Base-by-base conservation (phyloP, 2,329 filamentous ascomycete species). In the Calonectria hongkongensis region DNA sequence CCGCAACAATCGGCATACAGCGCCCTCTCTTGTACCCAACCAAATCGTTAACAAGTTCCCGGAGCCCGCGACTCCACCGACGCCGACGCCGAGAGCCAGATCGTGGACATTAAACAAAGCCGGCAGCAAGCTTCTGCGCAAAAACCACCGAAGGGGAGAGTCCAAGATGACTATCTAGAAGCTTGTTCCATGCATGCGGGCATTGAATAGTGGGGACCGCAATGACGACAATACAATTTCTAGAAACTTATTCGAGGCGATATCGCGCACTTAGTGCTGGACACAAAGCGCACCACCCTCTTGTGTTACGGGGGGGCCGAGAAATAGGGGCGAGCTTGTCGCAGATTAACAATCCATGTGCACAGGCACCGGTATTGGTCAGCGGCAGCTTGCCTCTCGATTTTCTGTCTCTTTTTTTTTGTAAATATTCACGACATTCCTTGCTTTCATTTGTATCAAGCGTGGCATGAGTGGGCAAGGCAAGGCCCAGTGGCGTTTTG, bases 61-160 rank as follows among this genome's bases (percentile, higher is more conserved):
- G 4, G 76, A 78, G 47, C 66, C 72, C 12, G 70, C 74, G 66
- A 79, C 76, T 47, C 72, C 30, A 21, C 72, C 69, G 6, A 71
- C 64, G 15, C 73, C 67, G 6, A 58, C 65, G 6, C 72, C 67
- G 30, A 73, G 68, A 27, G 75, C 68, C 45, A 79, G 76, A 25
- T 71, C 68, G 18, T 79, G 83, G 78, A 80, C 77, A 21, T 71
- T 83, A 13, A 83, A 82, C 72, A 86, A 86, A 69, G 75, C 75
- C 15, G 72, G 76, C 1, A 67, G 74, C 39, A 80, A 76, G 41
- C 68, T 80, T 5, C 18, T 77, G 8, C 80, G 79, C 69, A 81
- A 79, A 63, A 76, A 74, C n/a, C 77, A 75, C 45, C 79, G 77
- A 75, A 65, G 45, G 36, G 56, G 36, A 4, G 41, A 36, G 7